These are phyloP conservation scores for Eucommia ulmoides DNA, from an alignment of 257 asterid species.

Conservation along the genomic window DNA sequence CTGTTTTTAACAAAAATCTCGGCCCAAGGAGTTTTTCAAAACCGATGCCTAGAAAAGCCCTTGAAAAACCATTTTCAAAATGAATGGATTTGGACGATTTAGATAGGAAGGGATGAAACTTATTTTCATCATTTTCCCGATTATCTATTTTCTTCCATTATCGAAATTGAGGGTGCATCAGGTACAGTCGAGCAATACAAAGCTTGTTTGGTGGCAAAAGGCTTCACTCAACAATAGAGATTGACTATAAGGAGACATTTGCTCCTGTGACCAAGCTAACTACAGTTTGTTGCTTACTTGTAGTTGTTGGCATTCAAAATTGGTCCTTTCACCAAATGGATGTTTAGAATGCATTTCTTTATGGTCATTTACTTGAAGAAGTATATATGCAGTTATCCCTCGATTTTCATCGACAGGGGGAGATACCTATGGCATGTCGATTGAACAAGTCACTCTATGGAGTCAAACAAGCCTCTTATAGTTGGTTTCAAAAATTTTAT, in stretches of 20 bases:
- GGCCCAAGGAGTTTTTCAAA: too few species aligned
- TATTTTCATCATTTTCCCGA: too few species aligned
- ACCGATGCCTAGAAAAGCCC: too few species aligned
- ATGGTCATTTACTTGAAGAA: not conserved
- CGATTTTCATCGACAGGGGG: not conserved
- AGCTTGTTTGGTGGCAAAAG: not conserved
- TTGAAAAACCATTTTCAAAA: too few species aligned
- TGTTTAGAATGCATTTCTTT: not conserved
- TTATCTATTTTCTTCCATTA: too few species aligned
- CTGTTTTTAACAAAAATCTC: too few species aligned
- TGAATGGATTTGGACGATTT: too few species aligned
- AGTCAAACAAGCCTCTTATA: not conserved
- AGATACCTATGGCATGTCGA: not conserved
- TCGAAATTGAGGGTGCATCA: too few species aligned
- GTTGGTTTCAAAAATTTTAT: not conserved
- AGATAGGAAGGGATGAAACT: too few species aligned
- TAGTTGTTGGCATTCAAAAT: not conserved
- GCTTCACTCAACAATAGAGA: not conserved
- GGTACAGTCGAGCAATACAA: not conserved
- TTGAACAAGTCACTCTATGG: not conserved
- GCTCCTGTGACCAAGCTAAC: not conserved
- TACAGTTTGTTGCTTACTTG: not conserved
- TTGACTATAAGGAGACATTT: not conserved
- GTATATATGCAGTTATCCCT: not conserved
- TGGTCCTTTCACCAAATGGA: not conserved